Conservation (phyloP, 176 grass and related monocot species). For the Juncus effusus region DNA sequence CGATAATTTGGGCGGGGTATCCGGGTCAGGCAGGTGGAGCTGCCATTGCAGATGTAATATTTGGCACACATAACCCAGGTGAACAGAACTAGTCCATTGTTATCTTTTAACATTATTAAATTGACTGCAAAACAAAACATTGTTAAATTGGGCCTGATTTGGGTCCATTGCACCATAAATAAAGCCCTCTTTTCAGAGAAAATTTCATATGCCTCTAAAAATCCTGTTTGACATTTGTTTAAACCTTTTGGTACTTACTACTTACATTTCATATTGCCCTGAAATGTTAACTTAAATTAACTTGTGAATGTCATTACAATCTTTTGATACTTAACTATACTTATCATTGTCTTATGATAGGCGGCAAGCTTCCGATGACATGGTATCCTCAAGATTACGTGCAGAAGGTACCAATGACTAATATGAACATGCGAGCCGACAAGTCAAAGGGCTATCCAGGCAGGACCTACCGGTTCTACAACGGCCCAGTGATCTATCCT, state of each 20-base stretch:
- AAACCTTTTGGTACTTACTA: too few relatives aligned
- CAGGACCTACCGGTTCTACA: conserved; percentile 80
- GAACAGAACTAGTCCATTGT: not conserved
- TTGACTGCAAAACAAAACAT: not conserved
- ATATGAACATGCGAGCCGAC: conserved; percentile 77
- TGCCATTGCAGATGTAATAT: conserved; percentile 74
- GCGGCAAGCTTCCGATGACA: conserved; percentile 82
- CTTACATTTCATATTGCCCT: too few relatives aligned
- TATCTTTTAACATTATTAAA: not conserved
- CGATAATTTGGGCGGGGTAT: conserved; percentile 71
- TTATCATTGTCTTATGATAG: conserved; percentile 26
- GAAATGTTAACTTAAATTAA: not conserved
- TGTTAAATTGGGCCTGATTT: not conserved
- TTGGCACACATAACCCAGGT: conserved; percentile 71
- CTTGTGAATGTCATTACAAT: not conserved
- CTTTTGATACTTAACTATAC: not conserved
- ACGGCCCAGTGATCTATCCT: conserved; percentile 55
- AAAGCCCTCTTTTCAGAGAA: not conserved
- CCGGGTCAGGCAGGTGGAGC: conserved; percentile 70
- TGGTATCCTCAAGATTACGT: conserved; percentile 81
- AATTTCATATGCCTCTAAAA: too few relatives aligned
- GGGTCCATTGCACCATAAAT: not conserved
- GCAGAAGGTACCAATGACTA: conserved; percentile 60
- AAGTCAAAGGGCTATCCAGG: conserved; percentile 48
- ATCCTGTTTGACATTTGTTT: too few relatives aligned